Evolutionary conservation across 2,329 filamentous ascomycete species (phyloP).

Genomic region (Samsoniella hepiali): DNA sequence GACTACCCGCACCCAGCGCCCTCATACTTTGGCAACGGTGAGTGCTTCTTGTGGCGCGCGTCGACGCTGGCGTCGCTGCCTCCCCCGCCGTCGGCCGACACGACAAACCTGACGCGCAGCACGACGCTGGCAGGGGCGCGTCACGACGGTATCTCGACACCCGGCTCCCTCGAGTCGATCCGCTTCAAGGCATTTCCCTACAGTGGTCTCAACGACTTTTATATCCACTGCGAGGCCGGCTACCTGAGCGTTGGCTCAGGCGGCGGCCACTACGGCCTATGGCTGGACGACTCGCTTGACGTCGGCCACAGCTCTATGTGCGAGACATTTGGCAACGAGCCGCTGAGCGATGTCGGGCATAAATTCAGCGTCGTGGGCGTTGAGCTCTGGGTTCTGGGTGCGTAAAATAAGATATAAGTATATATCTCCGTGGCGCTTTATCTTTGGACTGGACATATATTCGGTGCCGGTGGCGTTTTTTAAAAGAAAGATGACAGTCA

Average conservation of each 20-base stretch:
- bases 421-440: background rate
- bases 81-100: constrained; percentile 51
- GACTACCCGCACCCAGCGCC: constrained; percentile 77
- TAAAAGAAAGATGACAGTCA: background rate
- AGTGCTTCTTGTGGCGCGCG: constrained; percentile 74
- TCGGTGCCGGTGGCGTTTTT: constrained; percentile 4
- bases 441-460: background rate
- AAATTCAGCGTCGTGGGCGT: constrained; percentile 91
- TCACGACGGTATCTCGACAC: constrained; percentile 27
- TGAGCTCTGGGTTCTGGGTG: constrained; percentile 88
- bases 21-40: constrained; percentile 92
- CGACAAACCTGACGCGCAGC: constrained; percentile 44
- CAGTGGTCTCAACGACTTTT: constrained; percentile 92
- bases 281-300: constrained; percentile 84
- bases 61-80: constrained; percentile 55
- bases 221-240: constrained; percentile 84
- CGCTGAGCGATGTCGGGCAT: constrained; percentile 84
- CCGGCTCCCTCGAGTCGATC: constrained; percentile 57
- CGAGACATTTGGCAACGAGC: constrained; percentile 92
- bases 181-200: constrained; percentile 98
- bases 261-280: constrained; percentile 88
- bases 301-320: constrained; percentile 79
- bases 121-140: constrained; percentile 32
- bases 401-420: constrained; percentile 23
- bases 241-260: constrained; percentile 85